Percentiles rank a stretch among this genome's conserved stretches.
Evolutionary conservation across 371 early-diverging fungal genomes (phyloP).

Genomic region (Apophysomyces ossiformis): DNA sequence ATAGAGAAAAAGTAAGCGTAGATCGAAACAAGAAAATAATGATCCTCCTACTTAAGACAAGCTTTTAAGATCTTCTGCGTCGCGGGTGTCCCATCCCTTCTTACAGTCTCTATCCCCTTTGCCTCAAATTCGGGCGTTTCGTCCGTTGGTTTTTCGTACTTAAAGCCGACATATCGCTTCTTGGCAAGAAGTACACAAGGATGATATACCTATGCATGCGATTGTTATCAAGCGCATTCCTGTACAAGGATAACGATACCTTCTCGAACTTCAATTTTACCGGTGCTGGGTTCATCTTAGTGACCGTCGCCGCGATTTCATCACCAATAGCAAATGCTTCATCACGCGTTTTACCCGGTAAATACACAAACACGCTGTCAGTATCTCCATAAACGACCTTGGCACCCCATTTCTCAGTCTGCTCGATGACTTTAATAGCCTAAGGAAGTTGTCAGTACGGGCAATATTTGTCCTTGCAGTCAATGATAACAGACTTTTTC

Average conservation of each 20-base stretch:
- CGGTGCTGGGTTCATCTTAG: conserved; percentile 74
- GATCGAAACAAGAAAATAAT: background rate
- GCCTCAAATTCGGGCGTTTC: conserved; percentile 81
- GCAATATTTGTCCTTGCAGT: background rate
- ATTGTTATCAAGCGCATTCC: background rate
- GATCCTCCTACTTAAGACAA: conserved; percentile 64
- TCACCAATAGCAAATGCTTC: conserved; percentile 81
- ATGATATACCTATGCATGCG: conserved; percentile 68
- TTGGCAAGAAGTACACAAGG: conserved; percentile 87
- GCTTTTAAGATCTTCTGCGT: conserved; percentile 80
- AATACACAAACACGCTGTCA: conserved; percentile 84
- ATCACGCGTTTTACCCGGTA: conserved; percentile 70
- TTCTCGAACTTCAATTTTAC: conserved; percentile 92
- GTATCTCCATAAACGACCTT: conserved; percentile 93
- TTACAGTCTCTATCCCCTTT: conserved; percentile 94
- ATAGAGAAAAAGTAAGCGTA: background rate
- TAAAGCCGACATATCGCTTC: conserved; percentile 91
- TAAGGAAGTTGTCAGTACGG: conserved; percentile 15
- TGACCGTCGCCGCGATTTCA: conserved; percentile 77
- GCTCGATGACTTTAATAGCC: conserved; percentile 72
- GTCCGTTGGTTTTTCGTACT: conserved; percentile 66
- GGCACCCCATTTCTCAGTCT: conserved; percentile 71
- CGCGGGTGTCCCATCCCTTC: conserved; percentile 84
- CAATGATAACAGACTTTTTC: conserved; percentile 55
- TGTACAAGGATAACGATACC: conserved; percentile 26